Evolutionary conservation across 495 filamentous ascomycete species (phyloP), one percentile per base, ranked within the genome.

Genomic region (Podospora comata): DNA sequence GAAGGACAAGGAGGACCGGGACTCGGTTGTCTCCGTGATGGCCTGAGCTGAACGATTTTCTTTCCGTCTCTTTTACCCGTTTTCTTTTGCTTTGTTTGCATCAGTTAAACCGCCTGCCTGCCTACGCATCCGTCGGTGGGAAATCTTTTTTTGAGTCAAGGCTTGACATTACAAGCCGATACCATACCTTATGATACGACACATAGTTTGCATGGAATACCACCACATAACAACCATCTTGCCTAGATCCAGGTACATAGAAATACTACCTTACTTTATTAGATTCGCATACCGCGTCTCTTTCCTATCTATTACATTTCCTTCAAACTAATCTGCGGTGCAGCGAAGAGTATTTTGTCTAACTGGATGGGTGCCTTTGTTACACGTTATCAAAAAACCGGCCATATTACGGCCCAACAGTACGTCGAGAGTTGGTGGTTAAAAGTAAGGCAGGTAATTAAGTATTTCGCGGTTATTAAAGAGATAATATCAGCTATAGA

Each of bases 1-100:
- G 74, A 80, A 81, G 76, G 81, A 84, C 30, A 76, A 78, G 64
- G 74, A 79, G 20, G 78, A 79, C 9, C 67, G 75, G 30, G 72
- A 78, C 18, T 19, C 32, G 26, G 67, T 58, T 3, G 44, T 65
- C 15, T 70, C 68, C 7, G 72, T 71, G n/a, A 27, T 74, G 67
- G 65, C 61, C 27, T 74, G 64, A 74, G 16, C 48, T 16, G 6
- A 20, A 58, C 3, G 7, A 15, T 19, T 58, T 58, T 58, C 56
- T 58, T 58, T 18, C 20, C 20, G 11, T 56, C 20, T 56, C 20
- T 4, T 56, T 56, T 56, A 7, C 15, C 54, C 18, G 1, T 58
- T 20, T 20, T 20, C 20, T 58, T 58, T 58, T 9, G 9, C 20
- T 26, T n/a, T 19, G 3, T 58, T 58, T 58, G 39, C 39, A 48